phyloP scores from a whole-genome alignment of 768 basidiomycete species.

The Leccinum disarticulatum region DNA sequence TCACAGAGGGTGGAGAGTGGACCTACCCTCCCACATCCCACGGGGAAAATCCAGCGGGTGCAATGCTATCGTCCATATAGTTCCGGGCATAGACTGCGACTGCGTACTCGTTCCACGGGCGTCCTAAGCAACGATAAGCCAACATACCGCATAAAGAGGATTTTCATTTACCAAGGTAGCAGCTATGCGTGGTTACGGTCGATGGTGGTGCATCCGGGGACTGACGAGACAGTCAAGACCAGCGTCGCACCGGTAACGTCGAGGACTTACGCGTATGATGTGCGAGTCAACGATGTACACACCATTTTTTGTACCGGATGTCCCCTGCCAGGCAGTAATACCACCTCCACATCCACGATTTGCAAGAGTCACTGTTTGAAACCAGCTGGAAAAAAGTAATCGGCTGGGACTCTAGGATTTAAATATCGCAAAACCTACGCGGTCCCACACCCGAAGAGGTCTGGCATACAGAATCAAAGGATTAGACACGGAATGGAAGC shows the following conservation, averaged over 20 bases:
- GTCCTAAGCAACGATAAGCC: constrained; percentile 15
- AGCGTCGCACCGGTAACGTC: neutral
- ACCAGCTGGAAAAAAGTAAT: constrained; percentile 44
- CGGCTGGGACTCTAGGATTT: neutral
- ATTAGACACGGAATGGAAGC: neutral
- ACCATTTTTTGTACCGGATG: constrained; percentile 38
- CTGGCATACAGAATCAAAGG: neutral
- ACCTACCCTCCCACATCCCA: constrained; percentile 32
- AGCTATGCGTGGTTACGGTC: constrained; percentile 42
- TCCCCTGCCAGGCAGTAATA: constrained; percentile 63
- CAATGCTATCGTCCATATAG: constrained; percentile 41
- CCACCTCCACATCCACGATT: constrained; percentile 65
- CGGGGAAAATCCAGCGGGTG: constrained; percentile 50
- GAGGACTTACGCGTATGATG: neutral
- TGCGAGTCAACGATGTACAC: constrained; percentile 13
- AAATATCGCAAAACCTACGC: neutral
- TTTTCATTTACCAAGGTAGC: constrained; percentile 45
- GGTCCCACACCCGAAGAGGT: neutral
- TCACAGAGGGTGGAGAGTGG: neutral
- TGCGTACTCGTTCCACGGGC: constrained; percentile 64
- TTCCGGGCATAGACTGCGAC: constrained; percentile 43
- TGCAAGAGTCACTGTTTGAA: constrained; percentile 55
- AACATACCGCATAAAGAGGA: neutral
- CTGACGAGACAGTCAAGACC: constrained; percentile 35
- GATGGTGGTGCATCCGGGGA: constrained; percentile 59